phyloP scores from a whole-genome alignment of 2,329 filamentous ascomycete genomes.

The Dothidotthia symphoricarpi region DNA sequence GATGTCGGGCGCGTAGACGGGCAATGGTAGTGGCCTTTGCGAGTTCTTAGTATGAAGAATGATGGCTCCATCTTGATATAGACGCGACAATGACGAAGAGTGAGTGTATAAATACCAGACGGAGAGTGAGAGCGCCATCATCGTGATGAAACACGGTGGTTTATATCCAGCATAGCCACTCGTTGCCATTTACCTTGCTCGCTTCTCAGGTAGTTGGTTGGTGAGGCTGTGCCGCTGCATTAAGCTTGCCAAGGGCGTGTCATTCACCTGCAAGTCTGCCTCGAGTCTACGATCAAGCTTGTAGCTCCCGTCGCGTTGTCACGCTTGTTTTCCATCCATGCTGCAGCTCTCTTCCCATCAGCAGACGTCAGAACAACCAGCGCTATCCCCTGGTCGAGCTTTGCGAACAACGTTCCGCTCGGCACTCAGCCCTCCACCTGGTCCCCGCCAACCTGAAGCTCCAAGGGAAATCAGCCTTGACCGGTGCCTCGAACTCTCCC shows the following conservation, averaged over 20 bases:
- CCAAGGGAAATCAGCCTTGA: slow-evolving; percentile 39
- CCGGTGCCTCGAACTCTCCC: slow-evolving; percentile 31
- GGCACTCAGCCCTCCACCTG: slow-evolving; percentile 30
- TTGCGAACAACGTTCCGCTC: slow-evolving; percentile 23
- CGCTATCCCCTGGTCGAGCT: slow-evolving; percentile 17
- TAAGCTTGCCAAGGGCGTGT: slow-evolving; percentile 30
- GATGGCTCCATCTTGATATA: too few relatives aligned
- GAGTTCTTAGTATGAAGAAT: slow-evolving; percentile 3
- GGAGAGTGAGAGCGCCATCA: slow-evolving; percentile 1
- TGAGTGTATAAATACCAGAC: slow-evolving; percentile 1
- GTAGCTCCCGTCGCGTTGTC: slow-evolving; percentile 27
- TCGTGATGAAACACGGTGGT: slow-evolving; percentile 9
- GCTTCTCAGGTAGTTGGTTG: slow-evolving; percentile 12
- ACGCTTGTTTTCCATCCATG: slow-evolving; percentile 27
- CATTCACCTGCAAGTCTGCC: slow-evolving; percentile 38
- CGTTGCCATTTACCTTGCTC: slow-evolving; percentile 15
- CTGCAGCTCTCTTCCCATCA: slow-evolving; percentile 16
- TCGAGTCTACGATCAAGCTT: slow-evolving; percentile 35
- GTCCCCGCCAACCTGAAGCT: slow-evolving; percentile 23
- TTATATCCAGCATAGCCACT: slow-evolving; percentile 25
- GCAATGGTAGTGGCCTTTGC: not conserved
- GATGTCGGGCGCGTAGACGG: not conserved
- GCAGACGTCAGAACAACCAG: slow-evolving; percentile 17
- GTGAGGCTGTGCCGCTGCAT: slow-evolving; percentile 39
- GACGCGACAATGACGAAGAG: slow-evolving; percentile 3